A percentile compares a stretch with the other conserved stretches of the same genome.
Conservation (phyloP, 768 basidiomycete genomes). For the Crassisporium funariophilum region DNA sequence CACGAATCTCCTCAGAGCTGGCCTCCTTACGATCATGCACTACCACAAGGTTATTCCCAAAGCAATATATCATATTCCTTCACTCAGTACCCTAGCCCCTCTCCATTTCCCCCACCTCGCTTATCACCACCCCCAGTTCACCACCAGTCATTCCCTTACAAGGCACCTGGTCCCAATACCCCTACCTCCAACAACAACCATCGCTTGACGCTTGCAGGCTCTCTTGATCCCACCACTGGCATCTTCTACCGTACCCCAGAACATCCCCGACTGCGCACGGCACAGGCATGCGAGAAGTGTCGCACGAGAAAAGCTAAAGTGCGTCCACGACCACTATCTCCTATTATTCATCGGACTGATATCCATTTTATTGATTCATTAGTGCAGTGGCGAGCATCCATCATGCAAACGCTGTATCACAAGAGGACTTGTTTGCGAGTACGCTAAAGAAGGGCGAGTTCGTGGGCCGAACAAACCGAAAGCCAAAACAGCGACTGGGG, state of each 20-base stretch:
- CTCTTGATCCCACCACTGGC: constrained; percentile 64
- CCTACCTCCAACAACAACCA: constrained; percentile 6
- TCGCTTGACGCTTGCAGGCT: constrained; percentile 50
- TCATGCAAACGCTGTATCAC: constrained; percentile 64
- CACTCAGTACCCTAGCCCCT: constrained; percentile 26
- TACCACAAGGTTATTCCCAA: constrained; percentile 17
- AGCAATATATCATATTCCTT: constrained; percentile 19
- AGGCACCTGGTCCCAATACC: constrained; percentile 9
- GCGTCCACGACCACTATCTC: constrained; percentile 17
- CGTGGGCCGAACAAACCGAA: constrained; percentile 65
- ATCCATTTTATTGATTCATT: constrained; percentile 1
- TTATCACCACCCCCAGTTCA: constrained; percentile 28
- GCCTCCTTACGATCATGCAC: constrained; percentile 27
- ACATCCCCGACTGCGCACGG: constrained; percentile 66
- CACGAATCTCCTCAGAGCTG: constrained; percentile 23
- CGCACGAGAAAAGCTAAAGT: constrained; percentile 76
- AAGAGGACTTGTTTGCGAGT: constrained; percentile 63
- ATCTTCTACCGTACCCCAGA: constrained; percentile 67
- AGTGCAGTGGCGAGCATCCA: constrained; percentile 77
- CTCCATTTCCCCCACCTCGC: constrained; percentile 32
- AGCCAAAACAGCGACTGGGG: constrained; percentile 16
- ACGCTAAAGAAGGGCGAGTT: constrained; percentile 66
- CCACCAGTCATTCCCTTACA: constrained; percentile 18
- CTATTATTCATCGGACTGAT: constrained; percentile 10
- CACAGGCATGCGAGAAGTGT: constrained; percentile 78